Conservation (phyloP, 1,284 basidiomycete genomes). For the Ustilago shanxiensis region DNA sequence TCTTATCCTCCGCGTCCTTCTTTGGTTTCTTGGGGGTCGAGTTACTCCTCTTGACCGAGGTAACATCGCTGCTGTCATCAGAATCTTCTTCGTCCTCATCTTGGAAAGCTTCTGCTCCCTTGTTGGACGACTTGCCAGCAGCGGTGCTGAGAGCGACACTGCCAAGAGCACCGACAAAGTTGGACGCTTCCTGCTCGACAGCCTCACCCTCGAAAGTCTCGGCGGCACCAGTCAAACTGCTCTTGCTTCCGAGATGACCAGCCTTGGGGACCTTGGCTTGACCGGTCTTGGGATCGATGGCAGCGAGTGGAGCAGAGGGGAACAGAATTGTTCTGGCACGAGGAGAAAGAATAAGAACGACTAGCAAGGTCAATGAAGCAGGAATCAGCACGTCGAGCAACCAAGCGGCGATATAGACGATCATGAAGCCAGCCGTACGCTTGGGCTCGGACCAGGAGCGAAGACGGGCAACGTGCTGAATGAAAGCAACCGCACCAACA, state of each 20-base stretch:
- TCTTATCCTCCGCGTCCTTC: conserved; percentile 40
- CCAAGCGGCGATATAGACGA: conserved; percentile 50
- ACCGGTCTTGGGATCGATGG: conserved; percentile 67
- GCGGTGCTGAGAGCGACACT: conserved; percentile 71
- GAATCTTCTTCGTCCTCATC: conserved; percentile 23
- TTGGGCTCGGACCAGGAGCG: conserved; percentile 74
- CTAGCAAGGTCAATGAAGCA: conserved; percentile 67
- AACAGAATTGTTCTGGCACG: conserved; percentile 73
- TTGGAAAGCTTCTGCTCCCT: conserved; percentile 13
- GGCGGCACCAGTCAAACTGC: conserved; percentile 57
- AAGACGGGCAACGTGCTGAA: conserved; percentile 73
- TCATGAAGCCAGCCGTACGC: conserved; percentile 72
- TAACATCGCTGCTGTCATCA: conserved; percentile 20
- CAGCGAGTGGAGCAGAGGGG: conserved; percentile 73
- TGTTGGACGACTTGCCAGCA: conserved; percentile 69
- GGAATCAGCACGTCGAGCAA: conserved; percentile 42
- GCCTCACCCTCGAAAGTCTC: conserved; percentile 72
- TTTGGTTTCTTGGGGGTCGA: conserved; percentile 24
- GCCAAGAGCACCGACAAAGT: conserved; percentile 71
- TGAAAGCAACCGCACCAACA: conserved; percentile 72
- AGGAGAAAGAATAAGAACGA: conserved; percentile 73
- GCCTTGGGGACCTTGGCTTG: conserved; percentile 64
- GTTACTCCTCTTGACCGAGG: conserved; percentile 24
- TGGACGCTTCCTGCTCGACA: conserved; percentile 72
- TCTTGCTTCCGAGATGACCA: conserved; percentile 61